Percentiles rank a stretch among this genome's conserved stretches.
Evolutionary conservation across 2,329 filamentous ascomycete genomes (phyloP).

Genomic region (Phialocephala subalpina): DNA sequence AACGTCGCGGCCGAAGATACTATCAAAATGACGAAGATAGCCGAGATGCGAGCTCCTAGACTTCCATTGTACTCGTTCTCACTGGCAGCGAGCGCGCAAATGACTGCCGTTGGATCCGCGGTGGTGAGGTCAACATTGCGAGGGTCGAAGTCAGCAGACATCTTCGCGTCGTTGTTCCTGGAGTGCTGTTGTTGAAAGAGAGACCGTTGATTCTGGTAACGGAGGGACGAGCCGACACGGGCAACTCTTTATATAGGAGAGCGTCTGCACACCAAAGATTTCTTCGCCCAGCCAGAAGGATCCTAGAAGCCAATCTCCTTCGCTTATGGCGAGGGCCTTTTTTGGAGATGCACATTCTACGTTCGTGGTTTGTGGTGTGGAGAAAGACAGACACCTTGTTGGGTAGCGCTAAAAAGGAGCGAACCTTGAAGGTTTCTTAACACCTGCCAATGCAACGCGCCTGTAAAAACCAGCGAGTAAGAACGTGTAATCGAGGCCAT

Average conservation of each 20-base stretch:
- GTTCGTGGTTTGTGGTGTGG: conserved; percentile 1
- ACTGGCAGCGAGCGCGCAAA: conserved; percentile 57
- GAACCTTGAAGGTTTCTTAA: neutral
- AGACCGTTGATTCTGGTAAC: neutral
- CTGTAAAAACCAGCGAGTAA: neutral
- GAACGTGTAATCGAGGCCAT: too few species aligned
- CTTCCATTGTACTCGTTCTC: conserved; percentile 63
- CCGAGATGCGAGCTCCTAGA: conserved; percentile 72
- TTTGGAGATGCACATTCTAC: neutral
- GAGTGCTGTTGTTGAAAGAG: neutral
- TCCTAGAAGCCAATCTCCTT: conserved; percentile 13
- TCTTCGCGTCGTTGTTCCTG: conserved; percentile 14
- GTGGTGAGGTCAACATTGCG: conserved; percentile 52
- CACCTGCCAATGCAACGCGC: neutral
- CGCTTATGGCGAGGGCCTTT: neutral
- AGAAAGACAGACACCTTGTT: conserved; percentile 26
- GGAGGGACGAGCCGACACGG: neutral
- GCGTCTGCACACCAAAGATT: neutral
- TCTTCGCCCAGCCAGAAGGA: conserved; percentile 1
- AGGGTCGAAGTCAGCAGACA: conserved; percentile 46
- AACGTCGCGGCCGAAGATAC: conserved; percentile 66
- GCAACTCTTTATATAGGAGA: conserved; percentile 16
- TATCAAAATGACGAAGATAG: conserved; percentile 78
- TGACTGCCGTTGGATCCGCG: conserved; percentile 51
- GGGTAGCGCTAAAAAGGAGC: conserved; percentile 20